These are phyloP conservation scores for Diplosphaera chodatii DNA, from an alignment of 139 green algal genomes.

Conservation along the genomic window DNA sequence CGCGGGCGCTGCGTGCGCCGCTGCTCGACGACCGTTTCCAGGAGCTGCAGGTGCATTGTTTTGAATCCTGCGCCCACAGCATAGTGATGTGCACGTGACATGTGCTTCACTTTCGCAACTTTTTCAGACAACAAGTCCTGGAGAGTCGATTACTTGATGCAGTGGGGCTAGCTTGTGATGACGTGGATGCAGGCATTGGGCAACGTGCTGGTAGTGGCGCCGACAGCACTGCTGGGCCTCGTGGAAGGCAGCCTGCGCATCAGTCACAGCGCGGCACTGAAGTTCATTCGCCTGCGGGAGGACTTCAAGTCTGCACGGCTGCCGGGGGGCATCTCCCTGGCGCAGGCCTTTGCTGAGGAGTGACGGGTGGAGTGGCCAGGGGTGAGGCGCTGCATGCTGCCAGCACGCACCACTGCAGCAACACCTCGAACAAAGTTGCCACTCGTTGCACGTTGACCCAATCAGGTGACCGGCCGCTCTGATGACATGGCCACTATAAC, in stretches of 20 bases:
- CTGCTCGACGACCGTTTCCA: constrained; percentile 23
- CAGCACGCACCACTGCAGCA: too few species aligned
- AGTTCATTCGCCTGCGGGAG: constrained; percentile 47
- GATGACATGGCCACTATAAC: too few species aligned
- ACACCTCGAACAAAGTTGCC: too few species aligned
- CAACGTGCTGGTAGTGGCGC: constrained; percentile 73
- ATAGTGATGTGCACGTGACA: not conserved
- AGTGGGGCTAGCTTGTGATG: constrained; percentile 8
- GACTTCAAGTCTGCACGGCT: constrained; percentile 58
- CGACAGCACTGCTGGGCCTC: constrained; percentile 62
- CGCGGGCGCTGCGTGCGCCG: constrained; percentile 15
- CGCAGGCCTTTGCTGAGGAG: constrained; percentile 34
- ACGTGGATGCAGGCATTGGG: constrained; percentile 33
- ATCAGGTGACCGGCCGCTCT: too few species aligned
- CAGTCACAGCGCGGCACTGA: constrained; percentile 38
- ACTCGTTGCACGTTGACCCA: too few species aligned
- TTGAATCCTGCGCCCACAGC: too few species aligned
- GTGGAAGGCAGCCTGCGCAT: constrained; percentile 60
- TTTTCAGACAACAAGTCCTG: too few species aligned
- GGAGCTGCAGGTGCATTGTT: constrained; percentile 17
- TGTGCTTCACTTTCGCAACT: not conserved
- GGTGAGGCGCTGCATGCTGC: too few species aligned
- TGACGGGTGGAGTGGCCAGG: not conserved
- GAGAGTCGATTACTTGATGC: too few species aligned
- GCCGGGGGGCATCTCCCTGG: constrained; percentile 29